Evolutionary conservation across 2,329 filamentous ascomycete genomes (phyloP), one percentile per base, ranked within the genome.

Genomic region (Paecilomyces sp.): DNA sequence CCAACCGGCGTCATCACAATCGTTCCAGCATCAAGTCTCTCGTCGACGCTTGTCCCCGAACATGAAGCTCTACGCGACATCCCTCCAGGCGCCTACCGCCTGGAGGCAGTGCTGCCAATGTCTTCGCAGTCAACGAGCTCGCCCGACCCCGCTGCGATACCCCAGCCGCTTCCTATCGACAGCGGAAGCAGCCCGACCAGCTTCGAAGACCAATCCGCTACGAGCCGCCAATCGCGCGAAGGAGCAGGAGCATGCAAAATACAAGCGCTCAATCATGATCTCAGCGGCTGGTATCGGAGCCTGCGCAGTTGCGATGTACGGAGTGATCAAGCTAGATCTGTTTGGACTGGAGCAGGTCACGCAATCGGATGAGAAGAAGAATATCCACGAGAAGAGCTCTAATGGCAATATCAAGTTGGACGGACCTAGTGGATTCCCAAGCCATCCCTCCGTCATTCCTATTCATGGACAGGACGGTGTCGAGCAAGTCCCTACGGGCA

Each of bases 401-500:
- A 65, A 60, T 13, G 65, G 68, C 15, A 63, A 67, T 6, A 71
- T 75, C 47, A 74, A 74, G 55, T 67, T 78, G 55, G 77, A 79
- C 50, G 77, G 75, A 0, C 76, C 77, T 0, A 56, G 67, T 1
- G 75, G 75, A 0, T 73, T 78, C 60, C 63, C 69, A 1, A 69
- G 65, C 18, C 67, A 68, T 15, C 66, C 71, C 0, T 72, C 73
- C 0, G 62, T 75, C 9, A 73, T 75, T 24, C 69, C 70, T 3
- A 69, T 77, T 9, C 64, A 77, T 76, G 69, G 80, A 77, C 65
- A 79, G 18, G 81, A 89, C 13, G 88, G 88, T 51, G 81, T 83
- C 54, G 89, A 94, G 70, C 80, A 94, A 52, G 87, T 96, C 0
- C 83, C 88, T 15, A 96, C 92, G 0, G 91, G 91, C 13, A 92